A percentile compares a stretch with the other conserved stretches of the same genome.
phyloP scores from a whole-genome alignment of 345 rosid genomes.

The Melaleuca quinquenervia region DNA sequence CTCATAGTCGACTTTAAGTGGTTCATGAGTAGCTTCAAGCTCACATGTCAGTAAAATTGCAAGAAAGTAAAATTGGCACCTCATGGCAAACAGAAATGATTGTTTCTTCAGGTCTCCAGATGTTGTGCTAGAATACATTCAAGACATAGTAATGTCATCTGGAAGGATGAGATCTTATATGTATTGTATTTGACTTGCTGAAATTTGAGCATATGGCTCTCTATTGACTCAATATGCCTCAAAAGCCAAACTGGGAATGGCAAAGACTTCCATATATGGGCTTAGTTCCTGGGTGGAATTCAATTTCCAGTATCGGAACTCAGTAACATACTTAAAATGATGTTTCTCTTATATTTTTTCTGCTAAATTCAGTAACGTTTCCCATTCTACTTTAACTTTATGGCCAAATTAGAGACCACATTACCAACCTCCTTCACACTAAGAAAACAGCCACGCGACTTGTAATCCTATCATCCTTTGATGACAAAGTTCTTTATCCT shows the following conservation, averaged over 20 bases:
- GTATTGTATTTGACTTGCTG: neutral
- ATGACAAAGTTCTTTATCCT: neutral
- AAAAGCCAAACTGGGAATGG: neutral
- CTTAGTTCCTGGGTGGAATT: neutral
- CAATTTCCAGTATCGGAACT: neutral
- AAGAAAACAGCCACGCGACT: neutral
- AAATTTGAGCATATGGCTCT: neutral
- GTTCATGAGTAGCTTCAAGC: neutral
- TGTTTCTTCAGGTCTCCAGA: neutral
- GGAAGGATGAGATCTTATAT: neutral
- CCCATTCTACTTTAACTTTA: neutral
- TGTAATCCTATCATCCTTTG: neutral
- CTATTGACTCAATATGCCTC: neutral
- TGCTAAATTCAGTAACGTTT: neutral
- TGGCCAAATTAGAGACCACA: neutral
- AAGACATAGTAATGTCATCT: neutral
- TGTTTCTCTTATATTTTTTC: neutral
- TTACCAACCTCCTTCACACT: neutral
- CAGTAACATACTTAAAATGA: neutral
- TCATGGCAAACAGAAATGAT: neutral
- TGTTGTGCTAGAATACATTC: neutral
- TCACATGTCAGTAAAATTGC: neutral
- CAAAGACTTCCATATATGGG: neutral
- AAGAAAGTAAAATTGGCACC: neutral
- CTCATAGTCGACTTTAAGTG: neutral